Conservation (phyloP, 768 basidiomycete genomes). For the Scleroderma citrinum region DNA sequence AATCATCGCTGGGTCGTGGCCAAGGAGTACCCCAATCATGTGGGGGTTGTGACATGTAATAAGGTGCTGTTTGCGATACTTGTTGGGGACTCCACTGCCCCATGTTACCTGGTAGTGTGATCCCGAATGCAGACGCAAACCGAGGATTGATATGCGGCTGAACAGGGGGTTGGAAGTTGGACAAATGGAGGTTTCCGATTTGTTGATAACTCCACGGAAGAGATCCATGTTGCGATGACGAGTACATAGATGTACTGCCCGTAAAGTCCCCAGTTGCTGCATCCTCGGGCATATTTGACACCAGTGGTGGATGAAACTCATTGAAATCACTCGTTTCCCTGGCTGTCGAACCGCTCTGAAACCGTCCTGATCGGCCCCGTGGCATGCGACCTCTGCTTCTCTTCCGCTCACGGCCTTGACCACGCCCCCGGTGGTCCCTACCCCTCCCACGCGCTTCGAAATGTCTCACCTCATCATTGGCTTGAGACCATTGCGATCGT, state of each 20-base stretch:
- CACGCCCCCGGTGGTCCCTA: constrained; percentile 12
- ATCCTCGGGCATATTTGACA: constrained; percentile 42
- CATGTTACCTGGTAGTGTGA: constrained; percentile 29
- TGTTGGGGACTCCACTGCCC: constrained; percentile 16
- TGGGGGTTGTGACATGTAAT: constrained; percentile 7
- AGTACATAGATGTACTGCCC: constrained; percentile 16
- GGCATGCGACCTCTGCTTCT: background rate
- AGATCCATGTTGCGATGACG: constrained; percentile 6
- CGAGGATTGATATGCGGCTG: constrained; percentile 84
- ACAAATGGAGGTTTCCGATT: constrained; percentile 3
- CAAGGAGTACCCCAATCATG: constrained; percentile 36
- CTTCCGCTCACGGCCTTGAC: constrained; percentile 16
- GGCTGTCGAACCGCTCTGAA: constrained; percentile 8
- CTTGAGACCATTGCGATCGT: background rate
- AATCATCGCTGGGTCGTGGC: constrained; percentile 27
- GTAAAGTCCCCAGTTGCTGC: constrained; percentile 37
- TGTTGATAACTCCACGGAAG: constrained; percentile 16
- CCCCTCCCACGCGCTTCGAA: background rate
- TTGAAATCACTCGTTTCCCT: constrained; percentile 24
- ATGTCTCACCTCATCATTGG: background rate
- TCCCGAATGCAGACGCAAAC: constrained; percentile 63
- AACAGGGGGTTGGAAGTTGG: constrained; percentile 33
- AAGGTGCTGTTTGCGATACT: constrained; percentile 9
- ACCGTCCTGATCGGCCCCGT: background rate
- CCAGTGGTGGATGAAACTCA: constrained; percentile 33